phyloP scores from a whole-genome alignment of 176 grass and related monocot genomes.

The Rhynchospora tenuis region DNA sequence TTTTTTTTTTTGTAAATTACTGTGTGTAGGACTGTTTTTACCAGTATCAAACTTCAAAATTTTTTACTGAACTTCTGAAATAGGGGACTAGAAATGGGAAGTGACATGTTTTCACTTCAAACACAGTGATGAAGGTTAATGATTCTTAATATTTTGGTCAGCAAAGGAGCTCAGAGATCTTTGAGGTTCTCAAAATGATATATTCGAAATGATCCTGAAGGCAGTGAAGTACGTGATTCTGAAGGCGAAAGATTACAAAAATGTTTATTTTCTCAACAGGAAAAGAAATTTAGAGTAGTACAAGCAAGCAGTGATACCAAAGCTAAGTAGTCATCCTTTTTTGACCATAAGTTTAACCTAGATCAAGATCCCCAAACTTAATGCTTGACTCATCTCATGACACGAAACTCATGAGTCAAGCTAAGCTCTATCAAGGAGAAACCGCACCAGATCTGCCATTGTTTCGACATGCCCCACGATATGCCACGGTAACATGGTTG shows the following conservation, averaged over 20 bases:
- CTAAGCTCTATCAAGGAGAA: background rate
- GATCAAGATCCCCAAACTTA: background rate
- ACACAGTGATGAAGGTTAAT: background rate
- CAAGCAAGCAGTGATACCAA: background rate
- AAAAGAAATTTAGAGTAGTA: background rate
- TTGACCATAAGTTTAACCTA: background rate
- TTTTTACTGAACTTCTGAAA: background rate
- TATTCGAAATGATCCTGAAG: no score
- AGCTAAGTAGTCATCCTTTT: background rate
- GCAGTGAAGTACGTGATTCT: background rate
- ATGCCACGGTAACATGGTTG: slow-evolving; percentile 27
- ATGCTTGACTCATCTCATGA: no score
- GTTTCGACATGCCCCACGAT: slow-evolving; percentile 10
- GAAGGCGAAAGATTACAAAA: background rate
- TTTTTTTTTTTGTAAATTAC: no score
- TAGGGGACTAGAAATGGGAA: background rate
- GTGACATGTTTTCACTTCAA: background rate
- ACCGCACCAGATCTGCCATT: no score
- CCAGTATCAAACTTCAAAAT: background rate
- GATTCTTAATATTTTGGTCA: background rate
- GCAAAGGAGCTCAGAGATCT: background rate
- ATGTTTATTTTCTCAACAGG: background rate
- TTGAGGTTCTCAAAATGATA: no score
- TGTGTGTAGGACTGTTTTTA: no score
- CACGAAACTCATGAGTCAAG: background rate